Conservation (phyloP, 1,139 yeast genomes). For the Chernovozyma sophiae-reginae region DNA sequence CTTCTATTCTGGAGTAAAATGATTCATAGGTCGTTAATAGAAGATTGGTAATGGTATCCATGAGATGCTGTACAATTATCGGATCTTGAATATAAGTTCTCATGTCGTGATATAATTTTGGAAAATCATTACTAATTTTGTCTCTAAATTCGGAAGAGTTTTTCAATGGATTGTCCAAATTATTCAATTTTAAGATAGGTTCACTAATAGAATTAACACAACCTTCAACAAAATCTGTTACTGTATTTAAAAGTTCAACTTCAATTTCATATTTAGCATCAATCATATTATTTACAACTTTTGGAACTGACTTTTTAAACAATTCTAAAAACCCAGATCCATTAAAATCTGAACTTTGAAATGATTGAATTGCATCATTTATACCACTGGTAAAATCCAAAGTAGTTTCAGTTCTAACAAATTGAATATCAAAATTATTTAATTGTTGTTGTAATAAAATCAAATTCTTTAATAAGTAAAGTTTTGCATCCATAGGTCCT, state of each 20-base stretch:
- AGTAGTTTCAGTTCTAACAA: constrained; percentile 64
- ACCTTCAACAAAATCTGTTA: constrained; percentile 54
- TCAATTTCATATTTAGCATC: constrained; percentile 82
- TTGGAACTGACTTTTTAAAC: constrained; percentile 72
- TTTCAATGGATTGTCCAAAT: constrained; percentile 25
- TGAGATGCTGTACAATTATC: constrained; percentile 27
- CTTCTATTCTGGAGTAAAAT: constrained; percentile 18
- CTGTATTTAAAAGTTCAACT: constrained; percentile 64
- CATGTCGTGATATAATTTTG: constrained; percentile 52
- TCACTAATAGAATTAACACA: constrained; percentile 34
- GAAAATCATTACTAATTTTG: constrained; percentile 49
- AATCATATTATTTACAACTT: constrained; percentile 77
- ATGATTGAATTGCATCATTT: constrained; percentile 35
- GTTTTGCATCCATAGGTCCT: constrained; percentile 53
- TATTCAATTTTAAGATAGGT: constrained; percentile 23
- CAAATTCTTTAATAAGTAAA: constrained; percentile 70
- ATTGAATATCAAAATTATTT: constrained; percentile 76
- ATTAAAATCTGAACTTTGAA: constrained; percentile 26
- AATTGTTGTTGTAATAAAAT: constrained; percentile 68
- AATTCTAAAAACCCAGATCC: constrained; percentile 50
- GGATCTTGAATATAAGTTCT: constrained; percentile 40
- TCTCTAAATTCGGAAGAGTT: constrained; percentile 37
- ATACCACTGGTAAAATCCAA: constrained; percentile 76
- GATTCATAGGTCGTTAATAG: constrained; percentile 30
- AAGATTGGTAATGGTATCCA: constrained; percentile 29